phyloP scores from a whole-genome alignment of 495 filamentous ascomycete species.

The Massariosphaeria phaeospora region DNA sequence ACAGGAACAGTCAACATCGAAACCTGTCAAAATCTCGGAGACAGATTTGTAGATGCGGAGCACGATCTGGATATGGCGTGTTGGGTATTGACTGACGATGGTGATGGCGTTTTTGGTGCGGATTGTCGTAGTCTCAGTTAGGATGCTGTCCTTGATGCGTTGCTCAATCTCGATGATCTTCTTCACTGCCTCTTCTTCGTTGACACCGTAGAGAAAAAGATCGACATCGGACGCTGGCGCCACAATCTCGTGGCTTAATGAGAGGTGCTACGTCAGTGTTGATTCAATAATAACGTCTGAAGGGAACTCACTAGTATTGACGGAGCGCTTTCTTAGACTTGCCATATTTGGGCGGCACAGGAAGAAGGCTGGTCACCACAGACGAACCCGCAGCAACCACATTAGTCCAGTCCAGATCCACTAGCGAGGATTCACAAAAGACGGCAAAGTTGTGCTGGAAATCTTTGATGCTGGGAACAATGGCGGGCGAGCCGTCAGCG shows the following conservation, averaged over 20 bases:
- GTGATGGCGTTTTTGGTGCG: constrained; percentile 81
- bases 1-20: constrained; percentile 79
- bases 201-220: constrained; percentile 74
- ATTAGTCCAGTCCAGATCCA: constrained; percentile 70
- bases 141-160: constrained; percentile 62
- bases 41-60: constrained; percentile 76
- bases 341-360: constrained; percentile 60
- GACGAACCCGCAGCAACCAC: constrained; percentile 72
- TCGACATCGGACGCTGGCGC: constrained; percentile 81
- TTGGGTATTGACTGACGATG: constrained; percentile 76
- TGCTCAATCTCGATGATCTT: constrained; percentile 77
- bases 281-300: no score
- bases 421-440: constrained; percentile 63
- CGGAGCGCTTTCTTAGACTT: constrained; percentile 61
- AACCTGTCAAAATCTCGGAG: constrained; percentile 76
- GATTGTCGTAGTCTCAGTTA: constrained; percentile 70
- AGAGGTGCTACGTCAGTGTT: no score
- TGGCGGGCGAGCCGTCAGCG: constrained; percentile 55
- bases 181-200: constrained; percentile 64
- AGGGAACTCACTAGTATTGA: no score
- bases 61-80: constrained; percentile 75
- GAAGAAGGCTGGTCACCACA: constrained; percentile 67
- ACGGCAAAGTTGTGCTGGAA: constrained; percentile 72
- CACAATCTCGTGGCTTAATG: constrained; percentile 68
- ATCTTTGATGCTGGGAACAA: constrained; percentile 58